A percentile compares a stretch with the other conserved stretches of the same genome.
Conservation (phyloP, 768 basidiomycete species). For the Termitomyces sp. region DNA sequence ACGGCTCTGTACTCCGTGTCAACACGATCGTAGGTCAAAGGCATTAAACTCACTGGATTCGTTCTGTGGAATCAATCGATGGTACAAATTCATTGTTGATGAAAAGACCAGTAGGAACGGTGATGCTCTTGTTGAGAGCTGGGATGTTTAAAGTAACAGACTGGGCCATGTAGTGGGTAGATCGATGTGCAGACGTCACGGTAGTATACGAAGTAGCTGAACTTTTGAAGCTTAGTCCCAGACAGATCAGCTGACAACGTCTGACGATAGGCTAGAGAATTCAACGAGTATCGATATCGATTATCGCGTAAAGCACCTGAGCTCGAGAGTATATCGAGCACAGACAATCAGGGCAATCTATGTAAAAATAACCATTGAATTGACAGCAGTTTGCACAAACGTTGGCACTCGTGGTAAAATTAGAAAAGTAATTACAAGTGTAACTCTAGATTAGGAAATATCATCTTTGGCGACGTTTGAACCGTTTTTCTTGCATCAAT, state of each 20-base stretch:
- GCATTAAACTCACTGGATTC: constrained; percentile 51
- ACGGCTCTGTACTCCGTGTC: constrained; percentile 46
- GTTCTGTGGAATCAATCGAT: constrained; percentile 65
- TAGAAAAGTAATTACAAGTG: too few relatives aligned
- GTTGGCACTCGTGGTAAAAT: too few relatives aligned
- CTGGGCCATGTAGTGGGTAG: constrained; percentile 38
- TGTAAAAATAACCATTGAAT: too few relatives aligned
- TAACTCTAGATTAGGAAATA: too few relatives aligned
- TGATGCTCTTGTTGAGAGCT: constrained; percentile 45
- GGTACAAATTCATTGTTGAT: constrained; percentile 88
- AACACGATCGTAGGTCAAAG: constrained; percentile 17
- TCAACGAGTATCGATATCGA: not conserved
- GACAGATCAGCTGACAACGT: not conserved
- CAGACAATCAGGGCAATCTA: too few relatives aligned
- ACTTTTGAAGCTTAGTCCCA: not conserved
- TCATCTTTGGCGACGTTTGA: too few relatives aligned
- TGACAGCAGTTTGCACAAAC: too few relatives aligned
- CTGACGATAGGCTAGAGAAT: not conserved
- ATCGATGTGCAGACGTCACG: not conserved
- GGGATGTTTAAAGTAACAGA: constrained; percentile 38
- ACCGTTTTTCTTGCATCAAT: too few relatives aligned
- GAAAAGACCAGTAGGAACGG: constrained; percentile 80
- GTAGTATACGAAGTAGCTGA: not conserved
- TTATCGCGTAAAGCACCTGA: not conserved
- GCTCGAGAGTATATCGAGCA: too few relatives aligned